These are phyloP conservation scores for Alisma plantagoaquatica DNA, from an alignment of 106 monocot genomes.

Conservation along the genomic window DNA sequence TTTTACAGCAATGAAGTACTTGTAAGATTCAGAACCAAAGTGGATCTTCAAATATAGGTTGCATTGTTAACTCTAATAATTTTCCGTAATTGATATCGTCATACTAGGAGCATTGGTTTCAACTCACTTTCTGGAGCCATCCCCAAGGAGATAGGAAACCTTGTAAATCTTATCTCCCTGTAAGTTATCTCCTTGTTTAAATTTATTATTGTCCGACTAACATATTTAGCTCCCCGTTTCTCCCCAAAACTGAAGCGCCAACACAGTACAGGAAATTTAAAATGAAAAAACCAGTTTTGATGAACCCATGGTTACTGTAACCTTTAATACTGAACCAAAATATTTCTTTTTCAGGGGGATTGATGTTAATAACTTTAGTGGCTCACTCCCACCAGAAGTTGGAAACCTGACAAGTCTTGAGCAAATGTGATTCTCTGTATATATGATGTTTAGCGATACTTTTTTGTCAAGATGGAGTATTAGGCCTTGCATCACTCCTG, in stretches of 20 bases:
- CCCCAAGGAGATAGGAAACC: conserved; percentile 50
- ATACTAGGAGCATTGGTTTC: conserved; percentile 7
- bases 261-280: too few relatives aligned
- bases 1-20: conserved; percentile 6
- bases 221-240: too few relatives aligned
- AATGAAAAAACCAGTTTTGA: too few relatives aligned
- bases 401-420: conserved; percentile 7
- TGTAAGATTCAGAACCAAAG: conserved; percentile 1
- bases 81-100: neutral
- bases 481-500: neutral
- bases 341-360: too few relatives aligned
- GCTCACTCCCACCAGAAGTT: conserved; percentile 5
- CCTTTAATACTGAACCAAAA: too few relatives aligned
- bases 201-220: too few relatives aligned
- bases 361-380: conserved; percentile 10
- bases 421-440: neutral
- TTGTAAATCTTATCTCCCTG: conserved; percentile 37
- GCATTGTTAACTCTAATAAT: neutral
- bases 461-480: neutral
- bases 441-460: neutral
- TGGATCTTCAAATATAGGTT: neutral
- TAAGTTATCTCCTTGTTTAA: too few relatives aligned
- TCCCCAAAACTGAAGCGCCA: too few relatives aligned
- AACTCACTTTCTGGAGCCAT: conserved; percentile 28
- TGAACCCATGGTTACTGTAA: too few relatives aligned